Evolutionary conservation across 306 rosid species (phyloP), one percentile per base, ranked within the genome.

Genomic region (Bauhinia variegata): DNA sequence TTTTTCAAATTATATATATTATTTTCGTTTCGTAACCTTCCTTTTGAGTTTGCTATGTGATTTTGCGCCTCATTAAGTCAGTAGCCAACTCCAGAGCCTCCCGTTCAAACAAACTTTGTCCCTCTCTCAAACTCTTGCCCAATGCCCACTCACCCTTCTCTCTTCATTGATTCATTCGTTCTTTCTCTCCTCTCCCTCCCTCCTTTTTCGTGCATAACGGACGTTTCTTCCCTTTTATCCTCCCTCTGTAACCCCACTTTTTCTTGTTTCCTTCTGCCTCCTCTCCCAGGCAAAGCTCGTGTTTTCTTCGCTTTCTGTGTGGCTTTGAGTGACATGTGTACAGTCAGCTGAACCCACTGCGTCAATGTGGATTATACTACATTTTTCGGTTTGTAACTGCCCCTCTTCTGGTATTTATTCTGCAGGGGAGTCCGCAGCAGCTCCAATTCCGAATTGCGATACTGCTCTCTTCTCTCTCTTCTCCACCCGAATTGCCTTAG

Each of bases 121-220:
- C 53, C 38, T 17, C 47, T 33, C 47, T 32, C 65, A 14, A 9
- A 18, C 13, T 17, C 23, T 14, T 14, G 5, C 51, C 6, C 9
- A 5, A 5, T 32, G 32, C 19, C 18, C 8, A 18, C 17, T 49
- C 12, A 8, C 8, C 17, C 10, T 52, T 43, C 30, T 16, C 64
- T 34, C 19, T 32, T 10, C 7, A 4, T 5, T 18, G 30, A 23
- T 28, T 66, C 61, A n/a, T n/a, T n/a, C n/a, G n/a, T n/a, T n/a
- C n/a, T n/a, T 23, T 23, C 37, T 8, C 31, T 36, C 39, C 28
- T 1, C 36, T 12, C 36, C 46, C 60, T 48, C 77, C 5, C 72
- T 70, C 62, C 82, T 71, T 68, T 23, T 47, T 41, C 74, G 56
- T 56, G 79, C 78, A 54, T 54, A 76, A 73, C 74, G 79, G 66